Percentiles rank a stretch among this genome's conserved stretches.
phyloP scores from a whole-genome alignment of 2,329 filamentous ascomycete species.

The Cyphellophora europaea region DNA sequence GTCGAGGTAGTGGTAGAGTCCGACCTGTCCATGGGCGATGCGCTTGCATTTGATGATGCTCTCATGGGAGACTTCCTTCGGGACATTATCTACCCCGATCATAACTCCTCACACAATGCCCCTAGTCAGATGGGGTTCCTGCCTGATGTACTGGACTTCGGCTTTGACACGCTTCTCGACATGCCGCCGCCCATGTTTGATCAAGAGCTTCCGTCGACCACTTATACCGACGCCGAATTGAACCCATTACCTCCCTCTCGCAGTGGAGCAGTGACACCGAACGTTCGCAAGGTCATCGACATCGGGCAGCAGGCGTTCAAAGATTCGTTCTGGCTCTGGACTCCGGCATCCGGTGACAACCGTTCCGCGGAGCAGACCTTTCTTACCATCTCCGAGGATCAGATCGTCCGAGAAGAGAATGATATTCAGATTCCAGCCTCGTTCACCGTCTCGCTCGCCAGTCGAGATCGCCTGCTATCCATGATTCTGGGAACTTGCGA shows the following conservation, averaged over 20 bases:
- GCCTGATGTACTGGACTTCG: constrained; percentile 1
- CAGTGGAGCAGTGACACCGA: neutral
- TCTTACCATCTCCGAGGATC: no score
- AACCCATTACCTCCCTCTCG: neutral
- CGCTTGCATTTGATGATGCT: constrained; percentile 2
- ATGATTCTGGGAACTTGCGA: constrained; percentile 41
- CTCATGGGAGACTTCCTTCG: constrained; percentile 4
- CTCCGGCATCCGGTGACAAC: constrained; percentile 1
- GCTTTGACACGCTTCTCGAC: neutral
- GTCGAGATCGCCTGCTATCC: constrained; percentile 4
- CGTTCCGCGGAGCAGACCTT: constrained; percentile 1
- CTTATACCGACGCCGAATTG: no score
- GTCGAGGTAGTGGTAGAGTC: no score
- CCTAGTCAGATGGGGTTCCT: neutral
- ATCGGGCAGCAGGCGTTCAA: constrained; percentile 5
- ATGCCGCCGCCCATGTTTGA: neutral
- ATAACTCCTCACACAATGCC: neutral
- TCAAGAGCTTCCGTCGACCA: no score
- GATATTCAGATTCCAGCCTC: neutral
- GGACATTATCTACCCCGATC: constrained; percentile 1
- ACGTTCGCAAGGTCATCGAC: neutral
- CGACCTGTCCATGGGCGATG: neutral
- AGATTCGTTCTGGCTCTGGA: constrained; percentile 44
- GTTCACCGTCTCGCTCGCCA: constrained; percentile 1
- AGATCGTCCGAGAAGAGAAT: no score